A percentile compares a stretch with the other conserved stretches of the same genome.
Evolutionary conservation across 139 green algal genomes (phyloP).

Genomic region (Picochlorum sp.): DNA sequence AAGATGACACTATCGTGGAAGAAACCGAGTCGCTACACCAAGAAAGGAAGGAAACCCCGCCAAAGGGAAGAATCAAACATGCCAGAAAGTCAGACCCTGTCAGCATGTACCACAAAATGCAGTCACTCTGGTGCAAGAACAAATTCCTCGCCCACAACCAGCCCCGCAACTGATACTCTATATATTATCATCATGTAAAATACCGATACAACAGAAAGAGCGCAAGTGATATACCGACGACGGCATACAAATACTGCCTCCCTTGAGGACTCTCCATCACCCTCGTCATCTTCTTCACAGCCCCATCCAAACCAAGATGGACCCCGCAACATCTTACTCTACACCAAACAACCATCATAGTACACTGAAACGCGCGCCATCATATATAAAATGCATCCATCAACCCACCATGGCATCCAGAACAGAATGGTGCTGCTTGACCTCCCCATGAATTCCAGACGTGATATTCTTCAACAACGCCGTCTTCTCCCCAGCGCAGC

Average conservation of each 20-base stretch:
- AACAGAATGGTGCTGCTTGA: conserved; percentile 45
- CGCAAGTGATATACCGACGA: conserved; percentile 13
- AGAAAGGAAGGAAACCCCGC: too few species aligned
- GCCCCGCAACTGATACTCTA: too few species aligned
- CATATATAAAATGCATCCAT: not conserved
- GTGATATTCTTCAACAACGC: conserved; percentile 52
- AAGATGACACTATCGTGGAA: too few species aligned
- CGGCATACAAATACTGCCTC: conserved; percentile 32
- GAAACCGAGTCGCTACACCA: too few species aligned
- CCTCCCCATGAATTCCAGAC: conserved; percentile 48
- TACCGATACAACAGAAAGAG: conserved; percentile 51
- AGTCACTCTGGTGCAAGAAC: conserved; percentile 2
- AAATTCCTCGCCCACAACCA: not conserved
- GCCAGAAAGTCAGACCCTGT: too few species aligned
- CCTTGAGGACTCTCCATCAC: conserved; percentile 45
- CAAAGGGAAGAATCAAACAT: too few species aligned
- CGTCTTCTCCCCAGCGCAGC: conserved; percentile 50
- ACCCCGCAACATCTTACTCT: conserved; percentile 33
- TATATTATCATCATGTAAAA: conserved; percentile 2
- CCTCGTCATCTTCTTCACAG: conserved; percentile 50
- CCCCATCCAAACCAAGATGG: conserved; percentile 33
- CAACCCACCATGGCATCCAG: conserved; percentile 51
- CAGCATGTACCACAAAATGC: conserved; percentile 2
- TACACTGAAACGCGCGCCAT: not conserved
- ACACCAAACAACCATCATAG: not conserved